A percentile compares a stretch with the other conserved stretches of the same genome.
Conservation (phyloP, 768 basidiomycete species). For the Naematelia encephala region DNA sequence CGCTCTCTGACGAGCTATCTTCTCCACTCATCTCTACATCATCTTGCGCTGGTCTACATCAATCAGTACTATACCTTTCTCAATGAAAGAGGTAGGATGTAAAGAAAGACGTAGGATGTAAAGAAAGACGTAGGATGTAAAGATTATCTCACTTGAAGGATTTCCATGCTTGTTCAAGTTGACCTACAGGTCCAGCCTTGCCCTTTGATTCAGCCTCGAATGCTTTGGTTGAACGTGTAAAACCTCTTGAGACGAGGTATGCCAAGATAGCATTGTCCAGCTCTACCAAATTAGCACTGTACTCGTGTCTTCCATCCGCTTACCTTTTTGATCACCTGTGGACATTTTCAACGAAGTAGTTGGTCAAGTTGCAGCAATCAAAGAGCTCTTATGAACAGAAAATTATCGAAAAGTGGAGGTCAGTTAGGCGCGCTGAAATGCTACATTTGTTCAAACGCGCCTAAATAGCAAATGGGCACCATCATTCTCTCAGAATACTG, state of each 20-base stretch:
- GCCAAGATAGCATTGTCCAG: constrained; percentile 47
- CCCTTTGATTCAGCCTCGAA: constrained; percentile 41
- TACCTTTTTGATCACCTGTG: background rate
- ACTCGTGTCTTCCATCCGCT: background rate
- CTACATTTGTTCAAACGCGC: background rate
- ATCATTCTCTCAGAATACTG: too few relatives aligned
- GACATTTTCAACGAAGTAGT: too few relatives aligned
- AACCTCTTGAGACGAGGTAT: constrained; percentile 42
- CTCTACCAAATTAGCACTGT: constrained; percentile 15
- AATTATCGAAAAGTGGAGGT: background rate
- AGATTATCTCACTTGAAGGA: background rate
- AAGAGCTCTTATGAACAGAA: too few relatives aligned
- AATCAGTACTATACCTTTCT: constrained; percentile 5
- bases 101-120: background rate
- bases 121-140: background rate
- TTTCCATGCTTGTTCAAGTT: constrained; percentile 27
- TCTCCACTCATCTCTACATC: constrained; percentile 33
- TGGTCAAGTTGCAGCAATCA: too few relatives aligned
- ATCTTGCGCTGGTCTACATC: constrained; percentile 12
- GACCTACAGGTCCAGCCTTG: constrained; percentile 12
- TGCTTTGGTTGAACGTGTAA: constrained; percentile 41
- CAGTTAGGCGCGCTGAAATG: background rate
- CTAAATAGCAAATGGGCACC: too few relatives aligned
- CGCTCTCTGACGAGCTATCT: constrained; percentile 16
- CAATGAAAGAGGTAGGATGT: background rate